Conservation (phyloP, 441 rosid species). For the Melastoma candidum region DNA sequence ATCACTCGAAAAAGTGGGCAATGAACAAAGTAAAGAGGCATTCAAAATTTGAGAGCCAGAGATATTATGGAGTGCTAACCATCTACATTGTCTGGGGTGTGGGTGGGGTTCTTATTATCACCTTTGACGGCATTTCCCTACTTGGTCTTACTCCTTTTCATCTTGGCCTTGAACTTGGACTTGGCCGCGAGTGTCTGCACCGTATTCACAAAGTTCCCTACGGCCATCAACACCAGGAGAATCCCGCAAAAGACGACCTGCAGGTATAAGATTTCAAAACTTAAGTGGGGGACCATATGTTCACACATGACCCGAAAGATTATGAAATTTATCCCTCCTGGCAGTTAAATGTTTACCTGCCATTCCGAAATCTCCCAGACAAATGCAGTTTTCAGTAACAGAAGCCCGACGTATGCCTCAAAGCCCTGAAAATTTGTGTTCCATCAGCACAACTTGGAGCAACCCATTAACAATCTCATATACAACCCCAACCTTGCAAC, state of each 20-base stretch:
- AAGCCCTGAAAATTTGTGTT: constrained; percentile 47
- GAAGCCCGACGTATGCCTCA: constrained; percentile 87
- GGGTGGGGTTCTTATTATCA: too few relatives aligned
- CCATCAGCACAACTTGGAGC: too few relatives aligned
- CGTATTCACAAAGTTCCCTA: constrained; percentile 13
- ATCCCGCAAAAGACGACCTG: constrained; percentile 15
- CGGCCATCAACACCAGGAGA: constrained; percentile 12
- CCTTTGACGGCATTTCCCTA: constrained; percentile 1
- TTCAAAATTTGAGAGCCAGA: too few relatives aligned
- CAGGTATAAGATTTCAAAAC: neutral
- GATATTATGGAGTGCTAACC: too few relatives aligned
- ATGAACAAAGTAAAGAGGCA: too few relatives aligned
- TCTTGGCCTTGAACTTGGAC: constrained; percentile 16
- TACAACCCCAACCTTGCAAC: too few relatives aligned
- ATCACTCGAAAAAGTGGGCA: too few relatives aligned
- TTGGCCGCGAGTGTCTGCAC: constrained; percentile 11
- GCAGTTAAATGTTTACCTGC: constrained; percentile 43
- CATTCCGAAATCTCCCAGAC: constrained; percentile 72
- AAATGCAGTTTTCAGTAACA: constrained; percentile 71
- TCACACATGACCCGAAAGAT: neutral
- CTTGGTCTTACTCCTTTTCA: constrained; percentile 12
- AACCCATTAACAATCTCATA: neutral
- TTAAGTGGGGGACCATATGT: neutral
- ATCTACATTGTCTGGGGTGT: too few relatives aligned
- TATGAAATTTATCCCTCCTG: too few relatives aligned